Percentiles rank a stretch among this genome's conserved stretches.
These are phyloP conservation scores for Ogataea ganodermae DNA, from an alignment of 805 yeast genomes.

Conservation along the genomic window DNA sequence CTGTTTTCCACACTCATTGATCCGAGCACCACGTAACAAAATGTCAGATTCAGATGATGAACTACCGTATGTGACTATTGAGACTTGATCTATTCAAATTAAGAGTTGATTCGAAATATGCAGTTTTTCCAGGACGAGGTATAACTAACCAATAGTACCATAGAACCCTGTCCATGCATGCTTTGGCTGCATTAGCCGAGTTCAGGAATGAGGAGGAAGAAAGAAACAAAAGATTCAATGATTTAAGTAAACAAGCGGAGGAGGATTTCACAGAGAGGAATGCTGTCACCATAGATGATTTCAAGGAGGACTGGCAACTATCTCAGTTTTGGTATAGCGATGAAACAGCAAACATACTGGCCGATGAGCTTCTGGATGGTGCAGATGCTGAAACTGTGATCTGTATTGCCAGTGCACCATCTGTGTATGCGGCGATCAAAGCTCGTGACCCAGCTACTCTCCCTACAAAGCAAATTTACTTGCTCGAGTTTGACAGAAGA, in stretches of 20 bases:
- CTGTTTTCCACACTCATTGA: too few relatives aligned
- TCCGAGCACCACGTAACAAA: too few relatives aligned
- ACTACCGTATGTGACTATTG: constrained; percentile 22
- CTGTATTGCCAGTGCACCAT: constrained; percentile 85
- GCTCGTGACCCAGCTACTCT: constrained; percentile 49
- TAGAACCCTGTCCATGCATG: constrained; percentile 47
- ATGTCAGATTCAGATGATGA: constrained; percentile 33
- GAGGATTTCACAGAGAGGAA: constrained; percentile 45
- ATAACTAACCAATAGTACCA: constrained; percentile 8
- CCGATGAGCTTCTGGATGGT: constrained; percentile 72
- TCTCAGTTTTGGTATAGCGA: constrained; percentile 92
- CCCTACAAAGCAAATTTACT: constrained; percentile 70
- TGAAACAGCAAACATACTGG: constrained; percentile 66
- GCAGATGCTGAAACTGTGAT: constrained; percentile 72
- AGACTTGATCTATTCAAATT: too few relatives aligned
- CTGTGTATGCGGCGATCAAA: constrained; percentile 82
- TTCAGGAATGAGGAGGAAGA: constrained; percentile 65
- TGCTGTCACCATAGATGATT: constrained; percentile 56
- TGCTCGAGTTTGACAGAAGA: constrained; percentile 78
- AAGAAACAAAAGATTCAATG: constrained; percentile 56
- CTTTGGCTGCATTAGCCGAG: constrained; percentile 60
- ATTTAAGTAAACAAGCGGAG: constrained; percentile 59
- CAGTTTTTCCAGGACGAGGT: not conserved
- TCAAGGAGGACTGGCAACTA: constrained; percentile 91
- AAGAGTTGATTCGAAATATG: too few relatives aligned